A percentile compares a stretch with the other conserved stretches of the same genome.
phyloP scores from a whole-genome alignment of 305 asterid genomes.

The Solanum aculeatissimum region DNA sequence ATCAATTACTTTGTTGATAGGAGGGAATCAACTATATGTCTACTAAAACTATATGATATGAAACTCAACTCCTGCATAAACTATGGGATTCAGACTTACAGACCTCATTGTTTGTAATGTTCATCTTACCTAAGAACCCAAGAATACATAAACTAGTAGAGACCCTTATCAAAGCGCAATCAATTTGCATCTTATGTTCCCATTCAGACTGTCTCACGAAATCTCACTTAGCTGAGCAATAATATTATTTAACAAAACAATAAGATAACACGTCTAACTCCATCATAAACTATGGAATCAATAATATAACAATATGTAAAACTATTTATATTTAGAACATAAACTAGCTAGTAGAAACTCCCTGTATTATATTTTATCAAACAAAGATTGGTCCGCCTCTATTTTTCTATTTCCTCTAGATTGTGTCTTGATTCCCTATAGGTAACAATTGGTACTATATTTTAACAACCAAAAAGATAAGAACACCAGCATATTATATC shows the following conservation, averaged over 20 bases:
- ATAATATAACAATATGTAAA: not conserved
- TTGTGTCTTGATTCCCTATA: not conserved
- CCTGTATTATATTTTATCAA: not conserved
- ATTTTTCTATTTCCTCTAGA: not conserved
- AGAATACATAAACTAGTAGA: not conserved
- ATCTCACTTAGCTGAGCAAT: not conserved
- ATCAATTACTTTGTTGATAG: not conserved
- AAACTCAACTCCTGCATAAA: not conserved
- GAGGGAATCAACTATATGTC: not conserved
- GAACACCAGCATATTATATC: not conserved
- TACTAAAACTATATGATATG: not conserved
- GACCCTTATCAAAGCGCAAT: not conserved
- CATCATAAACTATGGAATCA: not conserved
- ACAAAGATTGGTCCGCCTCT: not conserved
- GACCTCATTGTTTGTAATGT: not conserved
- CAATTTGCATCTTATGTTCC: not conserved
- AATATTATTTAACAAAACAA: not conserved
- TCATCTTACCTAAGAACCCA: not conserved
- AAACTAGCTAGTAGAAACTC: not conserved
- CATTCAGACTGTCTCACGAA: not conserved
- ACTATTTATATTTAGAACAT: not conserved
- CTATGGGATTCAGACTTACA: not conserved
- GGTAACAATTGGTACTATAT: not conserved
- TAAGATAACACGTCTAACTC: not conserved
- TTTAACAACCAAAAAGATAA: not conserved